Evolutionary conservation across 129 eudicot genomes (phyloP).

Genomic region (Helichrysum umbraculigerum): DNA sequence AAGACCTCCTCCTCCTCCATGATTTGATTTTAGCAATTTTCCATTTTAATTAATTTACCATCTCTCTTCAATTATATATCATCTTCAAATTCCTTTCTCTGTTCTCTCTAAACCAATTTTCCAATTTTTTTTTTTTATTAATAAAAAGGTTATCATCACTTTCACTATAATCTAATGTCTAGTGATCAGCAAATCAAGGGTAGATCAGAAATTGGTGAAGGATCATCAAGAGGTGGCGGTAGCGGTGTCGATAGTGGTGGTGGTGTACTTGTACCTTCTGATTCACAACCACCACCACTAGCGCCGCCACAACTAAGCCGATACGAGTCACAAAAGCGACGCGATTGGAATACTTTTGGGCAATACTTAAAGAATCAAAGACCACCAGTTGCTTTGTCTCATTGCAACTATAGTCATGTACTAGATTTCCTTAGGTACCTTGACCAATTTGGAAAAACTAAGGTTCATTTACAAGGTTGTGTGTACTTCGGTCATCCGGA

Average conservation of each 20-base stretch:
- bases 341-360: slow-evolving; percentile 82
- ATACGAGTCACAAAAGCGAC: slow-evolving; percentile 70
- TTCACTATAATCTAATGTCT: slow-evolving; percentile 31
- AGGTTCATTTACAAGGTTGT: slow-evolving; percentile 72
- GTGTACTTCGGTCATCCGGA: slow-evolving; percentile 66
- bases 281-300: slow-evolving; percentile 26
- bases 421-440: slow-evolving; percentile 64
- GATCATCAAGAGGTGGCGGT: slow-evolving; percentile 27
- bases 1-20: slow-evolving; percentile 46
- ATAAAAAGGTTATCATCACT: slow-evolving; percentile 6
- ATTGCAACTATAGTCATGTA: slow-evolving; percentile 64
- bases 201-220: slow-evolving; percentile 44
- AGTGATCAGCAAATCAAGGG: slow-evolving; percentile 38
- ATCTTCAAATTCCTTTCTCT: slow-evolving; percentile 23
- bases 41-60: slow-evolving; percentile 33
- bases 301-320: slow-evolving; percentile 51
- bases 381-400: slow-evolving; percentile 58
- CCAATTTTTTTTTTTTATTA: background rate
- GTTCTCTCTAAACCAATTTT: slow-evolving; percentile 21
- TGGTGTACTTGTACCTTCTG: slow-evolving; percentile 4
- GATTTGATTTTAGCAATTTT: slow-evolving; percentile 41
- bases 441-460: slow-evolving; percentile 78
- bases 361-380: slow-evolving; percentile 71
- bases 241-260: background rate
- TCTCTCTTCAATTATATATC: slow-evolving; percentile 48